Evolutionary conservation across 495 filamentous ascomycete species (phyloP).

Genomic region (Parathielavia appendiculata): DNA sequence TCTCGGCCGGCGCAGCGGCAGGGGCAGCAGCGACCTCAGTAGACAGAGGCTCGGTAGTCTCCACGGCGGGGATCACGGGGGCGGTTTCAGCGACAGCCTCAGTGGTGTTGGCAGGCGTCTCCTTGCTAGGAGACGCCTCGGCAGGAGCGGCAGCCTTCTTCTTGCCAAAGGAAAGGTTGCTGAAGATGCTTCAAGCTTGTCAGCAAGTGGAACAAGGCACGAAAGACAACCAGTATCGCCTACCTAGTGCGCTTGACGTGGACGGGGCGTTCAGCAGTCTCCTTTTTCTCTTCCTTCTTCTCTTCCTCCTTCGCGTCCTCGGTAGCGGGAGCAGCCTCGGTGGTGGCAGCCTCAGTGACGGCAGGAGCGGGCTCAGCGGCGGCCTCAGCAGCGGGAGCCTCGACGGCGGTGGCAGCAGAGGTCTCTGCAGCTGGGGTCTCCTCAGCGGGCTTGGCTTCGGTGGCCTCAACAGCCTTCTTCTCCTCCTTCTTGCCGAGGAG

Average conservation of each 20-base stretch:
- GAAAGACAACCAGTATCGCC: neutral
- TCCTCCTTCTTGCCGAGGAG: slow-evolving; percentile 73
- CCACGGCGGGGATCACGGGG: slow-evolving; percentile 54
- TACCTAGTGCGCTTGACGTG: slow-evolving; percentile 16
- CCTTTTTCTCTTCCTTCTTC: slow-evolving; percentile 34
- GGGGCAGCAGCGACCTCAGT: slow-evolving; percentile 43
- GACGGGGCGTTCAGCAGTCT: slow-evolving; percentile 31
- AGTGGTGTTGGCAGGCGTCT: slow-evolving; percentile 28
- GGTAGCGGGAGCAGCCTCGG: slow-evolving; percentile 27
- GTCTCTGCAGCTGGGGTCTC: slow-evolving; percentile 33
- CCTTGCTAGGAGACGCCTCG: slow-evolving; percentile 36
- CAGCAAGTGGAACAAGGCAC: neutral
- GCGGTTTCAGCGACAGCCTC: slow-evolving; percentile 51
- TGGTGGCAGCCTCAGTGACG: slow-evolving; percentile 31
- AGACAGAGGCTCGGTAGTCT: slow-evolving; percentile 50
- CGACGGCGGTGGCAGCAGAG: slow-evolving; percentile 20
- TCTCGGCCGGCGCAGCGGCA: slow-evolving; percentile 41
- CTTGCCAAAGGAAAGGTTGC: slow-evolving; percentile 48
- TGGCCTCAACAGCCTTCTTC: slow-evolving; percentile 48
- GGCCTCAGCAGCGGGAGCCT: slow-evolving; percentile 28
- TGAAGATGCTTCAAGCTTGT: slow-evolving; percentile 50
- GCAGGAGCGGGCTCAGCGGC: slow-evolving; percentile 33
- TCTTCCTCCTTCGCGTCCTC: slow-evolving; percentile 32
- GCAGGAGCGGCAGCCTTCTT: slow-evolving; percentile 47
- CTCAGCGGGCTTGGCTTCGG: slow-evolving; percentile 43